phyloP scores from a whole-genome alignment of 306 rosid species.

The Elaeagnus macrophylla region DNA sequence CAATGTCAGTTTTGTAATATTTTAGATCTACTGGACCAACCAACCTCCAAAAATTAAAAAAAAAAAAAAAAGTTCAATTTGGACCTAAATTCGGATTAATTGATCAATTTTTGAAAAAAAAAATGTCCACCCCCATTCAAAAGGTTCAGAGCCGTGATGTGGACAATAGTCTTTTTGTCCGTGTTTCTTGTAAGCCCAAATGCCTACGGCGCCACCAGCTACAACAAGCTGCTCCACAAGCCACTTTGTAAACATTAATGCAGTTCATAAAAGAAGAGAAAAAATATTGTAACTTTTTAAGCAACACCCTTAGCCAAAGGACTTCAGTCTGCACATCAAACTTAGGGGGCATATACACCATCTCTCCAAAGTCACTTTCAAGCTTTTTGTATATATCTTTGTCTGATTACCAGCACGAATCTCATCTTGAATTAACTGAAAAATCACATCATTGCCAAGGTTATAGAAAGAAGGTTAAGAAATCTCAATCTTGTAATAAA shows the following conservation, averaged over 20 bases:
- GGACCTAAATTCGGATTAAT: no score
- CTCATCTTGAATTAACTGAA: conserved; percentile 86
- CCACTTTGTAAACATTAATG: conserved; percentile 2
- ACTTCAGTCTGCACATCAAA: conserved; percentile 96
- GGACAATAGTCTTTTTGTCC: conserved; percentile 59
- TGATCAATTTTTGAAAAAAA: no score
- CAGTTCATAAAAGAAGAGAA: neutral
- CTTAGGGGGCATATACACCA: conserved; percentile 74
- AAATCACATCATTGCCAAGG: conserved; percentile 12
- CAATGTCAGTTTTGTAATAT: no score
- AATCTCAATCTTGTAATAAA: neutral
- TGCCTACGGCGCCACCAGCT: conserved; percentile 58
- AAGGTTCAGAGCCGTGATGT: conserved; percentile 71
- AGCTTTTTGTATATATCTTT: conserved; percentile 76
- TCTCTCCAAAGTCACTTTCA: conserved; percentile 77
- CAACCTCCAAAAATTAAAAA: no score
- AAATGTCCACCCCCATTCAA: no score
- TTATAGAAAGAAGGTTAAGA: neutral
- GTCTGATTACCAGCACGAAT: conserved; percentile 63
- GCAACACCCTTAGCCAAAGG: conserved; percentile 37
- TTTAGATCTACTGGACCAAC: no score
- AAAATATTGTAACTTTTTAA: neutral
- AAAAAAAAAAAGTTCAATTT: no score
- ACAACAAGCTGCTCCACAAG: conserved; percentile 30
- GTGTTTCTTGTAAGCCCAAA: conserved; percentile 65